These are phyloP conservation scores for Teunomyces tritomae DNA, from an alignment of 805 yeast genomes.

Conservation along the genomic window DNA sequence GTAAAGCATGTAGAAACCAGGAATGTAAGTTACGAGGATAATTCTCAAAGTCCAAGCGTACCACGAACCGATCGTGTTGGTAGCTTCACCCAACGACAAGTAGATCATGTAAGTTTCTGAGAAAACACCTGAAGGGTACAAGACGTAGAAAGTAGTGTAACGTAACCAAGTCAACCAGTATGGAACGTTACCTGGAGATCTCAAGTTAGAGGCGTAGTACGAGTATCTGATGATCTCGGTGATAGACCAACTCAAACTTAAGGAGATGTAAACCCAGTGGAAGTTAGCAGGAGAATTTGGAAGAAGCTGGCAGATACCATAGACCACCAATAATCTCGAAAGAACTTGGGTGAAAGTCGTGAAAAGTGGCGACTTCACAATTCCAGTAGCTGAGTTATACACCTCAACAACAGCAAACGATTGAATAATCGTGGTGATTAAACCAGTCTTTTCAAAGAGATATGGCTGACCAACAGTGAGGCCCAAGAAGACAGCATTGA, in stretches of 20 bases:
- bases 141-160: conserved; percentile 75
- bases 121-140: conserved; percentile 92
- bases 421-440: conserved; percentile 66
- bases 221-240: conserved; percentile 92
- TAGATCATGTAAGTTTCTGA: conserved; percentile 73
- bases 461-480: conserved; percentile 57
- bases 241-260: conserved; percentile 84
- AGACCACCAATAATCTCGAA: conserved; percentile 76
- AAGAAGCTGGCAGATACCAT: conserved; percentile 75
- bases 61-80: conserved; percentile 43
- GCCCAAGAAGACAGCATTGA: conserved; percentile 37
- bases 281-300: conserved; percentile 67
- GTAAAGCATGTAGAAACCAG: conserved; percentile 83
- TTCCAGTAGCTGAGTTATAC: conserved; percentile 71
- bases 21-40: conserved; percentile 67
- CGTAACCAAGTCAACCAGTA: conserved; percentile 63
- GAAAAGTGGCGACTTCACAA: conserved; percentile 78
- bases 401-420: conserved; percentile 79
- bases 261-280: conserved; percentile 60
- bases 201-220: conserved; percentile 72
- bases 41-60: conserved; percentile 56
- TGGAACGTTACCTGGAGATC: conserved; percentile 53
- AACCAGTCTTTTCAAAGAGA: conserved; percentile 57
- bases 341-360: conserved; percentile 87
- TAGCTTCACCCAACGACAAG: conserved; percentile 72